phyloP scores from a whole-genome alignment of 2,329 filamentous ascomycete genomes.

The Mollisia scopiformis region DNA sequence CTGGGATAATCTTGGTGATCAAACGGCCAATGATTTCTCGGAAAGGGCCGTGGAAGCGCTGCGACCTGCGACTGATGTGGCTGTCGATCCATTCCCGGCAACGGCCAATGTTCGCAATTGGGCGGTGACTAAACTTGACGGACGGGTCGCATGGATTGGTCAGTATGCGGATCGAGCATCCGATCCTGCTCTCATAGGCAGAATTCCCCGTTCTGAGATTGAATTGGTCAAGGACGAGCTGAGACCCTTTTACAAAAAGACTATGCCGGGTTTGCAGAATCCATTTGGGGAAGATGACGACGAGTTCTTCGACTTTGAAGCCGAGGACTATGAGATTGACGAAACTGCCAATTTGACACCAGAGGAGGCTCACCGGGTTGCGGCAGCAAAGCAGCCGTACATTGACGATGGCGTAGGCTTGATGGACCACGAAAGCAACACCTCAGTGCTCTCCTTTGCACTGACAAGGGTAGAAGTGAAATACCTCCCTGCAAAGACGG shows the following conservation, averaged over 20 bases:
- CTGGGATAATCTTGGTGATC: slow-evolving; percentile 7
- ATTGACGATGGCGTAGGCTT: neutral
- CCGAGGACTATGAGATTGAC: neutral
- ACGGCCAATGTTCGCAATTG: neutral
- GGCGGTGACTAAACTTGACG: neutral
- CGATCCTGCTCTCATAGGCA: neutral
- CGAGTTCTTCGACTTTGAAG: no score
- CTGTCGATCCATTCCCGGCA: neutral
- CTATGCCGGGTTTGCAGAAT: neutral
- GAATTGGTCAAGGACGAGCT: neutral
- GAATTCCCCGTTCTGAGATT: neutral
- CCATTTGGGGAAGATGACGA: slow-evolving; percentile 2
- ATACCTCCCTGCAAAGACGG: neutral
- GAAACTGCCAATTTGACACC: neutral
- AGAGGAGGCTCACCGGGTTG: neutral
- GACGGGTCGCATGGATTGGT: neutral
- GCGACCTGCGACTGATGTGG: neutral
- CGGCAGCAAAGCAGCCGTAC: neutral
- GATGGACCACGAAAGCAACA: neutral
- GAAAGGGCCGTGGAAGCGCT: neutral
- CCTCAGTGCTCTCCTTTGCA: neutral
- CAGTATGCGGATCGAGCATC: neutral
- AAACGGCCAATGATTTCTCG: neutral
- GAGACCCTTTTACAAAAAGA: neutral
- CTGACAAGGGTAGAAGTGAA: neutral